Evolutionary conservation across 2,329 filamentous ascomycete genomes (phyloP).

Genomic region (Aspergillus tanneri): DNA sequence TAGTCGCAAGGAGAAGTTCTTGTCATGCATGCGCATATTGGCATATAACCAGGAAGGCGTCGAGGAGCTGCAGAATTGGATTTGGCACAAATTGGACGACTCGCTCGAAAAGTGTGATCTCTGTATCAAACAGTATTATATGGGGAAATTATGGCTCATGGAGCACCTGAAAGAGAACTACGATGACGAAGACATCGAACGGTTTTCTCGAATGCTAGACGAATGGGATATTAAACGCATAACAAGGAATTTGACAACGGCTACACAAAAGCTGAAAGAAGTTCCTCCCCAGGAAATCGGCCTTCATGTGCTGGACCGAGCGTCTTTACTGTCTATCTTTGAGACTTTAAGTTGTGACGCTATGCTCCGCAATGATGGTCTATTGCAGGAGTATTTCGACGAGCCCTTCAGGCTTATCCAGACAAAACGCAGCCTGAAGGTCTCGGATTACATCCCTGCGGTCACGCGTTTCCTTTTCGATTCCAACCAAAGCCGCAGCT

Average conservation of each 20-base stretch:
- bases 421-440: constrained; percentile 72
- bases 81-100: constrained; percentile 57
- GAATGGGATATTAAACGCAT: constrained; percentile 63
- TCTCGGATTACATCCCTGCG: constrained; percentile 73
- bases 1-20: constrained; percentile 60
- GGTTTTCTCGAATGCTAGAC: constrained; percentile 58
- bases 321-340: constrained; percentile 76
- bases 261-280: constrained; percentile 54
- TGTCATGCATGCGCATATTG: constrained; percentile 67
- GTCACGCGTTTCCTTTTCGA: constrained; percentile 85
- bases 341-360: constrained; percentile 83
- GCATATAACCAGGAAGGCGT: constrained; percentile 64
- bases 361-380: constrained; percentile 62
- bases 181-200: constrained; percentile 48
- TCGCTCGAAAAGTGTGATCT: constrained; percentile 65
- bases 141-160: constrained; percentile 62
- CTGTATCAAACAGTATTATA: constrained; percentile 74
- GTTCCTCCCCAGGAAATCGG: constrained; percentile 53
- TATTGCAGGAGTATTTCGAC: constrained; percentile 66
- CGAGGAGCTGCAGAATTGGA: constrained; percentile 60
- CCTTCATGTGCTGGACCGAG: constrained; percentile 52
- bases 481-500: constrained; percentile 59
- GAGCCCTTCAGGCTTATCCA: constrained; percentile 79
- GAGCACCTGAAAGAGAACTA: constrained; percentile 60
- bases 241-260: constrained; percentile 57